Percentiles rank a stretch among this genome's conserved stretches.
Evolutionary conservation across 441 rosid species (phyloP).

Genomic region (Euphorbia schlechtendalii): DNA sequence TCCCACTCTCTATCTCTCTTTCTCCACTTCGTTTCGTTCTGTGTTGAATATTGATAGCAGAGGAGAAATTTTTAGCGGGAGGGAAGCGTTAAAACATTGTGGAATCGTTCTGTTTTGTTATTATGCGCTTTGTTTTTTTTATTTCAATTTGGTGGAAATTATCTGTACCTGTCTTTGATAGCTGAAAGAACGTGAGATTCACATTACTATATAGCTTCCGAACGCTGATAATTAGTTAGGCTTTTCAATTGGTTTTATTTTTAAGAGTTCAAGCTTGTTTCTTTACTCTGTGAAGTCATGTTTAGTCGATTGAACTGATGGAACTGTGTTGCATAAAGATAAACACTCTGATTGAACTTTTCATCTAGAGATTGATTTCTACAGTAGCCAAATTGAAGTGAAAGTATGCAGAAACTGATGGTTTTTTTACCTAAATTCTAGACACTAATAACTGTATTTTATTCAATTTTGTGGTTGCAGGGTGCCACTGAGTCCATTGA

Average conservation of each 20-base stretch:
- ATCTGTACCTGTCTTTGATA: too few relatives aligned
- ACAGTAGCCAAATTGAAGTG: slow-evolving; percentile 5
- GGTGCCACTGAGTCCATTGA: slow-evolving; percentile 26
- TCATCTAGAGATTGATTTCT: background rate
- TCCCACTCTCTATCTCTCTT: background rate
- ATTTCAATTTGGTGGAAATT: too few relatives aligned
- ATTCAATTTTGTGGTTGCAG: slow-evolving; percentile 15
- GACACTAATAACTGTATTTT: background rate
- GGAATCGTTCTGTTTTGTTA: background rate
- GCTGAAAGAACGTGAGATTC: background rate
- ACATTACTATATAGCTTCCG: too few relatives aligned
- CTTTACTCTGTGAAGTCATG: background rate
- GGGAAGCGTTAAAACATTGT: background rate
- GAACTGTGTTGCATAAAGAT: background rate
- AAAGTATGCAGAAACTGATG: background rate
- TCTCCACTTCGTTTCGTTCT: background rate
- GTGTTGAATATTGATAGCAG: background rate
- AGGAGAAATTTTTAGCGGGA: background rate
- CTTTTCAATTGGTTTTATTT: background rate
- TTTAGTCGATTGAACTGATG: background rate
- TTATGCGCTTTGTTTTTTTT: too few relatives aligned
- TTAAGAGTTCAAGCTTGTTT: background rate
- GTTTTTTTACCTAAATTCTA: too few relatives aligned
- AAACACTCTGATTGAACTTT: background rate
- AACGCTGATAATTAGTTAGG: too few relatives aligned